Evolutionary conservation across 2,329 filamentous ascomycete species (phyloP).

Genomic region (Trichophyton schoenleinii): DNA sequence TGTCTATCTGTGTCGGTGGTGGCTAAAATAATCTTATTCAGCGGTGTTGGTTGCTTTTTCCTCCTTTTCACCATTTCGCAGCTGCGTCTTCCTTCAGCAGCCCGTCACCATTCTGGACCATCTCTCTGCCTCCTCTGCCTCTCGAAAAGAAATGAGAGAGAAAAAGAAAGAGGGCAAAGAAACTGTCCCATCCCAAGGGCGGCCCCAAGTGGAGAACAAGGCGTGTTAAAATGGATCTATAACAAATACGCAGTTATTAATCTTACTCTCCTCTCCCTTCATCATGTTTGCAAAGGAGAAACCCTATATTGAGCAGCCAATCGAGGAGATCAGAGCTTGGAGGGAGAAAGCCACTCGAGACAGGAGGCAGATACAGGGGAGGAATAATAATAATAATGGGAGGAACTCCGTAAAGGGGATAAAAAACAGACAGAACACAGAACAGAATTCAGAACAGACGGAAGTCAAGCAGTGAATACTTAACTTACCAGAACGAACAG

Average conservation of each 20-base stretch:
- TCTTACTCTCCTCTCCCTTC: background rate
- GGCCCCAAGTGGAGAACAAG: background rate
- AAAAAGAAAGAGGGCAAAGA: too few relatives aligned
- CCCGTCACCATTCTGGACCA: background rate
- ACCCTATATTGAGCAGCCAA: background rate
- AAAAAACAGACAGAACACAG: too few relatives aligned
- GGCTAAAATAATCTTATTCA: constrained; percentile 1
- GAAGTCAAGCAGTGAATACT: too few relatives aligned
- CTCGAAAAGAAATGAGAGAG: too few relatives aligned
- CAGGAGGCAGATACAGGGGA: background rate
- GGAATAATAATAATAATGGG: background rate
- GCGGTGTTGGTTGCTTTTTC: background rate
- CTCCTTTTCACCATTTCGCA: background rate
- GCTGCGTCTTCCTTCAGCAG: background rate
- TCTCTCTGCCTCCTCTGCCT: too few relatives aligned
- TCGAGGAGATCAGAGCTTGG: background rate
- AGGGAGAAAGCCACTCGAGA: background rate
- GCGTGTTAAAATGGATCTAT: background rate
- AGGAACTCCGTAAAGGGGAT: background rate
- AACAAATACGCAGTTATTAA: background rate
- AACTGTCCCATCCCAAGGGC: background rate
- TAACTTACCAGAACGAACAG: too few relatives aligned
- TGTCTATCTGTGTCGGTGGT: background rate
- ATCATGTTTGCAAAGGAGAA: background rate
- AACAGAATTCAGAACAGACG: too few relatives aligned